These are phyloP conservation scores for Curvularia hawaiiensis DNA, from an alignment of 2,329 filamentous ascomycete species.

Conservation along the genomic window DNA sequence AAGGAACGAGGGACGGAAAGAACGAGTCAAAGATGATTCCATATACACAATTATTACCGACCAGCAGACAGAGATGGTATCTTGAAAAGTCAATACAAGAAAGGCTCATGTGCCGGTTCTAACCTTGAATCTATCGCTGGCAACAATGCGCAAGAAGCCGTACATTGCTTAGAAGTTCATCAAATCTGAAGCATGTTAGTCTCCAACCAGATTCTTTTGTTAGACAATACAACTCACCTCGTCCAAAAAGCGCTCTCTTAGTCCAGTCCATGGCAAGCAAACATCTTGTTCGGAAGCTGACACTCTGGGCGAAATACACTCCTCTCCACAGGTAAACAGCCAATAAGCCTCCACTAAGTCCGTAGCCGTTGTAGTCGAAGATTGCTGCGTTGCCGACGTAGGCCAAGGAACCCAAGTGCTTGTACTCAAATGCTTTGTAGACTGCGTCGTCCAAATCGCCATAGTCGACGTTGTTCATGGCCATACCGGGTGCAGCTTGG, in stretches of 20 bases:
- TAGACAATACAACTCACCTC: conserved; percentile 67
- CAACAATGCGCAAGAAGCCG: neutral
- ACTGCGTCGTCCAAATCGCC: conserved; percentile 90
- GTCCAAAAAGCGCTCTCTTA: conserved; percentile 93
- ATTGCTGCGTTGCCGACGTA: conserved; percentile 97
- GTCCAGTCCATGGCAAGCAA: conserved; percentile 98
- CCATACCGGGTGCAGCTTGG: conserved; percentile 74
- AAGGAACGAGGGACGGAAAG: neutral
- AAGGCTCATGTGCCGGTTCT: neutral
- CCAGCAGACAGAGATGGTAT: neutral
- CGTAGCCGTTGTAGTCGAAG: conserved; percentile 86
- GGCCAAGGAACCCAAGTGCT: conserved; percentile 86
- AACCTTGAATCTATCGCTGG: neutral
- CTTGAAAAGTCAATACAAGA: neutral
- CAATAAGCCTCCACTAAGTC: conserved; percentile 79
- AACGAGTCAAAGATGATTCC: neutral
- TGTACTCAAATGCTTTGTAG: conserved; percentile 95
- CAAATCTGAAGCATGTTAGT: conserved; percentile 22
- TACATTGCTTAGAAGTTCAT: conserved; percentile 27
- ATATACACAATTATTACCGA: neutral
- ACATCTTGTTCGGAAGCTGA: conserved; percentile 86
- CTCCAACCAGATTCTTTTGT: neutral
- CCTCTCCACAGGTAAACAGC: conserved; percentile 96
- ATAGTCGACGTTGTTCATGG: conserved; percentile 79
- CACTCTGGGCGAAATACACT: conserved; percentile 96